Evolutionary conservation across 2,329 filamentous ascomycete species (phyloP).

Genomic region (Cladosporium phlei): DNA sequence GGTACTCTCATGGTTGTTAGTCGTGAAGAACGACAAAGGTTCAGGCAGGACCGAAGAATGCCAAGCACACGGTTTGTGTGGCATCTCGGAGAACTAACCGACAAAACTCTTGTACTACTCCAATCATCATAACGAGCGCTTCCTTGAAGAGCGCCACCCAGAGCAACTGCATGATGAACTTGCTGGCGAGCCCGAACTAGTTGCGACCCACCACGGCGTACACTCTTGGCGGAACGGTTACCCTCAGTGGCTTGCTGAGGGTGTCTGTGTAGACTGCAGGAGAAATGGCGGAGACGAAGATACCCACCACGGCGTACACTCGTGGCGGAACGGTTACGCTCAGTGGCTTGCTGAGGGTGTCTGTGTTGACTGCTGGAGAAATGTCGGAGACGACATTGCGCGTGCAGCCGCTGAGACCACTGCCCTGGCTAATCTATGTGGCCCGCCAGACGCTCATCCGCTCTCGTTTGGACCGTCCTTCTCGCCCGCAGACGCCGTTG

Average conservation of each 20-base stretch:
- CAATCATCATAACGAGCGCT: slow-evolving; percentile 15
- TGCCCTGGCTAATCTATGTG: slow-evolving; percentile 24
- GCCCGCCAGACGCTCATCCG: too few species aligned
- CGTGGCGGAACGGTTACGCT: slow-evolving; percentile 17
- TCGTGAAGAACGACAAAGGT: slow-evolving; percentile 25
- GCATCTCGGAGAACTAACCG: slow-evolving; percentile 19
- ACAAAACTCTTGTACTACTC: slow-evolving; percentile 22
- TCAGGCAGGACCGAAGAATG: slow-evolving; percentile 22
- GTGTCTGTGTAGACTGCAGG: slow-evolving; percentile 23
- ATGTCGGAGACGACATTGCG: slow-evolving; percentile 24
- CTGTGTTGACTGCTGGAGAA: slow-evolving; percentile 22
- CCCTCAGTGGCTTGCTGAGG: slow-evolving; percentile 20
- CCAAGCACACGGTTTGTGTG: slow-evolving; percentile 21
- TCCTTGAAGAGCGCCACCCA: slow-evolving; percentile 18
- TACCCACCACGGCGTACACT: slow-evolving; percentile 20
- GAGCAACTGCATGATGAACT: slow-evolving; percentile 15
- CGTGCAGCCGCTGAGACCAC: too few species aligned
- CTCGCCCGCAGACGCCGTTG: slow-evolving; percentile 16
- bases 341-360: slow-evolving; percentile 22
- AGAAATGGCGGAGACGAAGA: slow-evolving; percentile 22
- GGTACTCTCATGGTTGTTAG: slow-evolving; percentile 23
- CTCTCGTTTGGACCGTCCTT: background rate
- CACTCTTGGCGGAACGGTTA: slow-evolving; percentile 19
- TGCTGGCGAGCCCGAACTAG: slow-evolving; percentile 17
- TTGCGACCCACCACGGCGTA: slow-evolving; percentile 21